Base-by-base conservation (phyloP, 1,139 yeast genomes). In the Blastobotrys petasosporus region DNA sequence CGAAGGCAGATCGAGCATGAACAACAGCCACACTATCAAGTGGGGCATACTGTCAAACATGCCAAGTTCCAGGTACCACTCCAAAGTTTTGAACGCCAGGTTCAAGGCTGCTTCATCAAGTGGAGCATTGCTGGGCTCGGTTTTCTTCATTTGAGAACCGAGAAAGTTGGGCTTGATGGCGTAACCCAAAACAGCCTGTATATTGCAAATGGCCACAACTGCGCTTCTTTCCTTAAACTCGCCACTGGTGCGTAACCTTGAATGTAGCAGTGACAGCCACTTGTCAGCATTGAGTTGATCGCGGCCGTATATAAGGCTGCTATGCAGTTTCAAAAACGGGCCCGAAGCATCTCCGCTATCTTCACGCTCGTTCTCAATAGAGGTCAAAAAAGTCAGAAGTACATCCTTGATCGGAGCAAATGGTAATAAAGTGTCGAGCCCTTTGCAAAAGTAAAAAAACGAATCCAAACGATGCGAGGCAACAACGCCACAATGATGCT, bases 401-500 rank as follows among this genome's bases (percentile, higher is more conserved):
- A 54, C 55, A 15, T 56, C 54, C 10, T 52, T 48, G 15, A 61
- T 50, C 12, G 56, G 59, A 17, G 51, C 54, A 46, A 54, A 59
- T 25, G 62, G 63, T 39, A 54, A 54, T 16, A 42, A 44, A 7
- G 60, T 46, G 15, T 56, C 54, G 48, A 58, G 36, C 29, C 61
- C 51, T 46, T 64, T 64, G 52, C 65, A 56, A 34, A 61, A 55
- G 42, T 63, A 63, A 42, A 58, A 64, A 30, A 64, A 48, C 25
- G 61, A 58, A 42, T 59, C 66, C 12, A 64, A 40, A 36, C 61
- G 46, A 38, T 51, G 50, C 28, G 49, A 45, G 13, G 59, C 50
- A 11, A 62, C 60, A 10, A 58, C 55, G 8, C 63, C 63, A 37
- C 60, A 54, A 47, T 63, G 65, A 38, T 62, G 64, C 41, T 62